phyloP scores from a whole-genome alignment of 1,284 basidiomycete species.

The Leccinum huronense region DNA sequence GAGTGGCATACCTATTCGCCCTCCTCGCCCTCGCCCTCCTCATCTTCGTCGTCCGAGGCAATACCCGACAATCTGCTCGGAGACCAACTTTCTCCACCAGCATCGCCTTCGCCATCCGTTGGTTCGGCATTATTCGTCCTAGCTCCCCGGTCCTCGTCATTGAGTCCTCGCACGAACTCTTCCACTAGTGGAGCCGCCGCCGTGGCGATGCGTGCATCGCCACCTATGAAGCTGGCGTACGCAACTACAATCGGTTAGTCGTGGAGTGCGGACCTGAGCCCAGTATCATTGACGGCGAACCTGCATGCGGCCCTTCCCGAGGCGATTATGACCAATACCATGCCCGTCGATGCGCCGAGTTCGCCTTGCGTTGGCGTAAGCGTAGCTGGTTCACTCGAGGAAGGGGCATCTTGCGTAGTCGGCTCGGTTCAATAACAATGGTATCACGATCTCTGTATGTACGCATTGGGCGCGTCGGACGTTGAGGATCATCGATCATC shows the following conservation, averaged over 20 bases:
- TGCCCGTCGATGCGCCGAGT: slow-evolving; percentile 9
- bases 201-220: slow-evolving; percentile 46
- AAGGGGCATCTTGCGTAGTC: slow-evolving; percentile 6
- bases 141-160: slow-evolving; percentile 31
- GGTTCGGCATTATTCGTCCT: slow-evolving; percentile 31
- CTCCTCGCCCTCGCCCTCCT: slow-evolving; percentile 30
- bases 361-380: slow-evolving; percentile 13
- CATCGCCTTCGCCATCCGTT: slow-evolving; percentile 34
- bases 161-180: slow-evolving; percentile 30
- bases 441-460: background rate
- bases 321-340: slow-evolving; percentile 11
- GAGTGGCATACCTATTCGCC: slow-evolving; percentile 33
- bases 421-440: slow-evolving; percentile 22
- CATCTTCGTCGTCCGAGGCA: slow-evolving; percentile 32
- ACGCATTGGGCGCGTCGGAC: background rate
- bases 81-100: slow-evolving; percentile 32
- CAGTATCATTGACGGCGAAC: slow-evolving; percentile 27
- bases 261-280: slow-evolving; percentile 43
- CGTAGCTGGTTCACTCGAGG: slow-evolving; percentile 10
- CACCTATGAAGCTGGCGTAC: slow-evolving; percentile 53
- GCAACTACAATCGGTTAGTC: slow-evolving; percentile 55
- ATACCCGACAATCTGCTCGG: slow-evolving; percentile 22
- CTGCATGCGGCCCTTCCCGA: slow-evolving; percentile 22
- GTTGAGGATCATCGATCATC: background rate
- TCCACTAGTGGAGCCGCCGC: slow-evolving; percentile 38